Percentiles rank a stretch among this genome's conserved stretches.
Conservation (phyloP, 371 early-diverging fungal genomes). For the Chytridiales sp. region DNA sequence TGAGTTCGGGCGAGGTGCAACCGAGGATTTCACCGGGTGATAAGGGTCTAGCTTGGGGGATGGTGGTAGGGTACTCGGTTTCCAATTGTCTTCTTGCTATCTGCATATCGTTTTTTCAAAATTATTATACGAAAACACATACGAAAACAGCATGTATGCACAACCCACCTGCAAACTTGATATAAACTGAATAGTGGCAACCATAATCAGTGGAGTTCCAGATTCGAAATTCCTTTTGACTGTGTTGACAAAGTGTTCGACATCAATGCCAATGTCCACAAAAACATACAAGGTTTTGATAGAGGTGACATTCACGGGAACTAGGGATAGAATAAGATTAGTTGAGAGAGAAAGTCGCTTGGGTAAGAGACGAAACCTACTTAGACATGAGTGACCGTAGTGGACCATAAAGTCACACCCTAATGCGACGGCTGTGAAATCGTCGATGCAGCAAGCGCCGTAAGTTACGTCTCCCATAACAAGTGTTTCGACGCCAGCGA, state of each 20-base stretch:
- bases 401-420: conserved; percentile 98
- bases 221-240: conserved; percentile 80
- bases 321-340: conserved; percentile 46
- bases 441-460: conserved; percentile 99
- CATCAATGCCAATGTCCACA: conserved; percentile 98
- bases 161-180: conserved; percentile 87
- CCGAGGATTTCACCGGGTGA: conserved; percentile 99
- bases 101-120: too few species aligned
- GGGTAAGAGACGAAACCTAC: conserved; percentile 39
- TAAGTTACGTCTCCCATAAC: conserved; percentile 99
- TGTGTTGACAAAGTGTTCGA: conserved; percentile 88
- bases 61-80: conserved; percentile 60
- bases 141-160: conserved; percentile 14
- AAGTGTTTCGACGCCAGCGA: conserved; percentile 85
- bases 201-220: conserved; percentile 67
- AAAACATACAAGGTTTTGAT: conserved; percentile 98
- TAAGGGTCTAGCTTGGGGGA: conserved; percentile 95
- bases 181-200: conserved; percentile 98
- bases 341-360: not conserved
- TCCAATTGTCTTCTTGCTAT: conserved; percentile 63
- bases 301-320: conserved; percentile 93
- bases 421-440: conserved; percentile 88
- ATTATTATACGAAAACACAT: too few species aligned
- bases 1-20: conserved; percentile 94
- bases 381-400: conserved; percentile 98